Evolutionary conservation across 164 flowering plant species (phyloP).

Genomic region (Stephania japonica): DNA sequence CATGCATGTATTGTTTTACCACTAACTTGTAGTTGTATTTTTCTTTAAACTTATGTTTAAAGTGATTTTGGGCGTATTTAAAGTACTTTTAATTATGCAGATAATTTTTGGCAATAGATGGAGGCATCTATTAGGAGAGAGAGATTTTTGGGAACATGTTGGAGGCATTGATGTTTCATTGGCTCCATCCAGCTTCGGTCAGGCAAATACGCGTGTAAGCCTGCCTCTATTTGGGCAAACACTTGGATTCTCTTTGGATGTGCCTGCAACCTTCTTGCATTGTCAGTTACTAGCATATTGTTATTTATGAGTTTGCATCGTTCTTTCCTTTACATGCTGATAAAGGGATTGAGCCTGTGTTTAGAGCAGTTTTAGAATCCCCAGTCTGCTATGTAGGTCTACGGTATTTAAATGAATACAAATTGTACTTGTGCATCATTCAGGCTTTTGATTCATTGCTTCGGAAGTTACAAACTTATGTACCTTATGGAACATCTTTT

Average conservation of each 20-base stretch:
- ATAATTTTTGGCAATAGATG: slow-evolving; percentile 94
- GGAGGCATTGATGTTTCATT: slow-evolving; percentile 88
- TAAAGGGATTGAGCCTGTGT: neutral
- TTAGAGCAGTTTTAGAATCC: neutral
- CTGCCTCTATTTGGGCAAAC: slow-evolving; percentile 1
- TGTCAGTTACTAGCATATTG: neutral
- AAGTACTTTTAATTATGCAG: slow-evolving; percentile 35
- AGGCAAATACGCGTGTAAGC: slow-evolving; percentile 82
- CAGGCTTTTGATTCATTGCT: slow-evolving; percentile 97
- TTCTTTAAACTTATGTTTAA: neutral
- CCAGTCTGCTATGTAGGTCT: neutral
- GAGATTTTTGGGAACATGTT: slow-evolving; percentile 92
- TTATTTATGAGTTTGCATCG: neutral
- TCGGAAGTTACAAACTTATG: slow-evolving; percentile 74
- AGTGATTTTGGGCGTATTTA: slow-evolving; percentile 3
- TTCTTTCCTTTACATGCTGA: neutral
- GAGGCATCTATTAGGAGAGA: slow-evolving; percentile 89
- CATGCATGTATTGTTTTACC: neutral
- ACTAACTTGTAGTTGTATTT: neutral
- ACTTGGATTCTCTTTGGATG: neutral
- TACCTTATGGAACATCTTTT: slow-evolving; percentile 77
- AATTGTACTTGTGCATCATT: slow-evolving; percentile 5
- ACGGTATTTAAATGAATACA: neutral
- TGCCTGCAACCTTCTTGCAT: neutral
- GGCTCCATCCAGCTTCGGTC: slow-evolving; percentile 97